These are phyloP conservation scores for Mycena citricolor DNA, from an alignment of 1,284 basidiomycete genomes.

Conservation along the genomic window DNA sequence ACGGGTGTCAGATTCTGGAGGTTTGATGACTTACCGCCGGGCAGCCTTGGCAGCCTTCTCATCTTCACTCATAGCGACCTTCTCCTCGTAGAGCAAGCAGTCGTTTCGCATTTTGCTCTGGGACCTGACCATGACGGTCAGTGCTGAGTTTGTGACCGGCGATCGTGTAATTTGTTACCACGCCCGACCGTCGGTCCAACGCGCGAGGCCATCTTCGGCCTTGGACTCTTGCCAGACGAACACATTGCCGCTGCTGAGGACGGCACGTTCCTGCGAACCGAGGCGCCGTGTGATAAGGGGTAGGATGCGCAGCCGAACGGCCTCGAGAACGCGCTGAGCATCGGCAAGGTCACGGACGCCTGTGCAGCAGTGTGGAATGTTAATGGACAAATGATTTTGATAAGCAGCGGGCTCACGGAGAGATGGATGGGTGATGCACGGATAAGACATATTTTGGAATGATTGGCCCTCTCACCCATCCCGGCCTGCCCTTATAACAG, in stretches of 20 bases:
- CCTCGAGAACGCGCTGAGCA: slow-evolving; percentile 70
- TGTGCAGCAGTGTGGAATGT: no score
- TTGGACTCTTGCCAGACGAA: slow-evolving; percentile 85
- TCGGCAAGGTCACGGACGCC: slow-evolving; percentile 70
- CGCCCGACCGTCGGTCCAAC: slow-evolving; percentile 75
- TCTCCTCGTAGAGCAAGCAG: slow-evolving; percentile 76
- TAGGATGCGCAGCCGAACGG: slow-evolving; percentile 64
- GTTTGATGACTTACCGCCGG: slow-evolving; percentile 45
- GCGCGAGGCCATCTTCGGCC: slow-evolving; percentile 69
- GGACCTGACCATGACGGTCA: slow-evolving; percentile 47
- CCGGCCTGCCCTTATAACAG: no score
- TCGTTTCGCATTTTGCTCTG: slow-evolving; percentile 78
- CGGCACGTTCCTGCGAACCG: slow-evolving; percentile 63
- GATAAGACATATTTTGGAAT: no score
- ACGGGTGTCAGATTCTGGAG: no score
- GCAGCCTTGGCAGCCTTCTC: slow-evolving; percentile 74
- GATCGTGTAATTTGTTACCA: slow-evolving; percentile 46
- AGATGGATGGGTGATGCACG: no score
- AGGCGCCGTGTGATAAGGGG: slow-evolving; percentile 71
- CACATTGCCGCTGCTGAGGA: slow-evolving; percentile 65
- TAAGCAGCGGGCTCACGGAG: no score
- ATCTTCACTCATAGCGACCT: slow-evolving; percentile 72
- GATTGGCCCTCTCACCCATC: no score
- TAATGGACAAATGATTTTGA: no score
- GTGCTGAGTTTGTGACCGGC: background rate